Percentiles rank a stretch among this genome's conserved stretches.
Conservation (phyloP, 2,329 filamentous ascomycete genomes). For the Aspergillus sp. region DNA sequence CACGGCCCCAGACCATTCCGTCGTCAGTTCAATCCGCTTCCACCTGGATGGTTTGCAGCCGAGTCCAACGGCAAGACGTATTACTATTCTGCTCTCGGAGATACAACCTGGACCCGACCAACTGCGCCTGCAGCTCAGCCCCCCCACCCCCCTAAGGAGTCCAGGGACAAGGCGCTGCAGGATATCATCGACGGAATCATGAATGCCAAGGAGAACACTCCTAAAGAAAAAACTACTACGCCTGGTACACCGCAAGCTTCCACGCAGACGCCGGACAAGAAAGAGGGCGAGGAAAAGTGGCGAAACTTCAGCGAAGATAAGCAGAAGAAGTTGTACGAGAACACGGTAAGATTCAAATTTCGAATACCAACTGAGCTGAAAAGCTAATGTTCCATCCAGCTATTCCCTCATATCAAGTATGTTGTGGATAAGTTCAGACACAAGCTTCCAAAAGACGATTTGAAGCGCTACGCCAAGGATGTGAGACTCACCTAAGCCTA, state of each 20-base stretch:
- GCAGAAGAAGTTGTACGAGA: constrained; percentile 92
- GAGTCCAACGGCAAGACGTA: constrained; percentile 72
- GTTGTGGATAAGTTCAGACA: constrained; percentile 83
- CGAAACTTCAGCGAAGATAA: constrained; percentile 63
- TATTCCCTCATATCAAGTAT: constrained; percentile 79
- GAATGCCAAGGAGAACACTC: constrained; percentile 58
- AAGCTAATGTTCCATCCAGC: constrained; percentile 43
- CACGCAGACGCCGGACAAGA: constrained; percentile 49
- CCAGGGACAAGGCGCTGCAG: constrained; percentile 71
- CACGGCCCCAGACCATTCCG: constrained; percentile 53
- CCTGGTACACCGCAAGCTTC: constrained; percentile 63
- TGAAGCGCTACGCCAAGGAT: constrained; percentile 62
- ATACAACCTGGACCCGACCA: constrained; percentile 77
- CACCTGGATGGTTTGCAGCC: constrained; percentile 80
- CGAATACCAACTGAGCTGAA: background rate
- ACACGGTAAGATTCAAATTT: constrained; percentile 61
- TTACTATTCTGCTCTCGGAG: constrained; percentile 76
- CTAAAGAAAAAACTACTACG: constrained; percentile 49
- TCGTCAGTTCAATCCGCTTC: constrained; percentile 56
- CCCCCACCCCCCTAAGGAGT: constrained; percentile 59
- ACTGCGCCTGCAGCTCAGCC: constrained; percentile 63
- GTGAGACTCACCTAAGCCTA: constrained; percentile 31
- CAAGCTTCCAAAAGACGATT: constrained; percentile 75
- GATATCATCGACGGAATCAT: constrained; percentile 83
- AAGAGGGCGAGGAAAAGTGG: constrained; percentile 43